Base-by-base conservation (phyloP, 1,284 basidiomycete species). In the Rugosomyces carneus region DNA sequence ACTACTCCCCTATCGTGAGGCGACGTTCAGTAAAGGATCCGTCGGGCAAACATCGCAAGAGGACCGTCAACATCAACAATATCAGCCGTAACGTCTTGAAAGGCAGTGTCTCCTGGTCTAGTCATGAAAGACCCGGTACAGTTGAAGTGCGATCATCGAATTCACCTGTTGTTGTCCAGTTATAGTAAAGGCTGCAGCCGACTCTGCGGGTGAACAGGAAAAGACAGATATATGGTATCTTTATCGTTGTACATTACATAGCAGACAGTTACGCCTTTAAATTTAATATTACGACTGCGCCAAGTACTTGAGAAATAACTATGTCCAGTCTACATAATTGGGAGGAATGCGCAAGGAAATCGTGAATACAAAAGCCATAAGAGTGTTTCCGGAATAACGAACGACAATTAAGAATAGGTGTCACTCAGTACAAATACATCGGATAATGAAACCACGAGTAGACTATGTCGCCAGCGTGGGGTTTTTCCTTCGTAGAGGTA, bases 81-180 rank as follows among this genome's bases (percentile, higher is more conserved):
- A 37, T 27, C 26, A 45, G 40, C 20, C 44, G 34, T 13, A 47
- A 37, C 8, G 37, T 20, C 26, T 34, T 53, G 24, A 47, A 11
- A 19, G 57, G 57, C 15, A 51, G 42, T 39, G 58, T 57, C 7
- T 48, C 47, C 10, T 59, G 58, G 58, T 49, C 53, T 27, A 40
- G 42, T 15, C 41, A 48, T 13, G 45, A 50, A 43, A 49, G 52
- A 5, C 37, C 38, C 26, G 53, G 58, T 9, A 47, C 40, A 27
- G 50, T 57, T 3, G 42, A 47, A 5, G 13, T 57, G 32, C 45
- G 41, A 31, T 55, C 52, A 15, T 51, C 57, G 3, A 56, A 59
- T 40, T 48, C 55, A 15, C 53, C 51, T 15, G 47, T 52, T 5
- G 31, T 37, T 9, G 27, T 59, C 15, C 47, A 48, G 37, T 41